Evolutionary conservation across 306 rosid genomes (phyloP).

Genomic region (Begonia loranthoides): DNA sequence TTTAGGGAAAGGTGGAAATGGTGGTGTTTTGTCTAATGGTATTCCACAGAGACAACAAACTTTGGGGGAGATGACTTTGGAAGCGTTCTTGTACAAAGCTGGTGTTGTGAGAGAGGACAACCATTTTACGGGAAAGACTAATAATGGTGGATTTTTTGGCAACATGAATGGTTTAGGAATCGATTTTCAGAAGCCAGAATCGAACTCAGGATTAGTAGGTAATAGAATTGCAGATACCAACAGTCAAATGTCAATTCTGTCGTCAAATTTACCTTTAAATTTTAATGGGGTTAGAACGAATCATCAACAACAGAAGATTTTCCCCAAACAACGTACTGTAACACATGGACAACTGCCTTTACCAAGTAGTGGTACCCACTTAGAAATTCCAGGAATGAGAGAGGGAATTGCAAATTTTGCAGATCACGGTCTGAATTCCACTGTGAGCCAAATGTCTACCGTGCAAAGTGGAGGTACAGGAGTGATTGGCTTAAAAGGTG

Average conservation of each 20-base stretch:
- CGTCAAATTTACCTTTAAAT: constrained; percentile 50
- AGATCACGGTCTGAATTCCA: constrained; percentile 43
- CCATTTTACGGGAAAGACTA: constrained; percentile 20
- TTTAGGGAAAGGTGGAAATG: constrained; percentile 15
- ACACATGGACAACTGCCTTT: constrained; percentile 53
- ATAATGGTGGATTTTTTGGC: constrained; percentile 24
- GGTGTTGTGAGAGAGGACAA: constrained; percentile 80
- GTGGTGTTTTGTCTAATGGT: neutral
- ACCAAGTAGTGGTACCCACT: constrained; percentile 17
- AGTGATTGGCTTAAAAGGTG: constrained; percentile 53
- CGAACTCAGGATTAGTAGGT: neutral
- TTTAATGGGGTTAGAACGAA: constrained; percentile 60
- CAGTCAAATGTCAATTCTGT: constrained; percentile 27
- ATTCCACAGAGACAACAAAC: constrained; percentile 60
- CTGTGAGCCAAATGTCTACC: constrained; percentile 28
- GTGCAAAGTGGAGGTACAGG: constrained; percentile 72
- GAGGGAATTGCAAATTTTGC: constrained; percentile 58
- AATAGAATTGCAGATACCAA: constrained; percentile 19
- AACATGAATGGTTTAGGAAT: constrained; percentile 22
- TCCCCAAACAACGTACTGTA: constrained; percentile 55
- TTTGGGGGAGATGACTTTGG: constrained; percentile 73
- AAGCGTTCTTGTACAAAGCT: constrained; percentile 69
- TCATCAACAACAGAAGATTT: constrained; percentile 47
- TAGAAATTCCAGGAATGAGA: constrained; percentile 54
- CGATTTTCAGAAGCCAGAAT: constrained; percentile 33